Evolutionary conservation across 2,329 filamentous ascomycete species (phyloP), one percentile per base, ranked within the genome.

Genomic region (Aspergillus oerlinghausenensis): DNA sequence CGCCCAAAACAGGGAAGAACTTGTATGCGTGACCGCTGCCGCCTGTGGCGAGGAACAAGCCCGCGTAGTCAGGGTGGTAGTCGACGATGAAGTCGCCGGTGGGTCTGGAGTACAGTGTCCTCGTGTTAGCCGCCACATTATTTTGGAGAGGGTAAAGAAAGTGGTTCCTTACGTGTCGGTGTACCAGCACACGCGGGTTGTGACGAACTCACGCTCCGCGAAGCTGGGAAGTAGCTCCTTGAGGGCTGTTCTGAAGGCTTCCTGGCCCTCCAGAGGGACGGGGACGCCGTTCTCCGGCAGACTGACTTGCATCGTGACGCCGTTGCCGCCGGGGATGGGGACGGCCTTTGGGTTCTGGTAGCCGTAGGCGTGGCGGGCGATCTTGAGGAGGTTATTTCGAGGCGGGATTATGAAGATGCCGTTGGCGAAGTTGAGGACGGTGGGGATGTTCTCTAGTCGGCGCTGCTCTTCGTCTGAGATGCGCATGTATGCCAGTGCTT

Each of bases 401-500:
- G 82, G 81, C 17, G 82, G 82, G 57, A 84, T 83, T 51, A 79
- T 76, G 63, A 84, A 84, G 47, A 82, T 79, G 3, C 82, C 80
- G 1, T 72, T 76, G 4, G 71, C 72, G 58, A 79, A 74, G 64
- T 79, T 79, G 51, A 80, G 66, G 51, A 79, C 67, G 4, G 91
- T 88, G 0, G 92, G 92, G 67, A 87, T 85, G 35, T 83, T 75
- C 45, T 78, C 78, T 10, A 96, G 78, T 3, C 73, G 72, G 17
- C 78, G 77, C 73, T 92, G 85, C 73, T 97, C 92, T 4, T 83
- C 82, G 17, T 84, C 77, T 0, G 85, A 88, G 64, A 97, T 82
- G 61, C 85, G 80, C 62, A 96, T 77, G 75, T 95, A 97, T 11
- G 83, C 88, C 26, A 97, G 70, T 0, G 84, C 83, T 67, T 97